phyloP scores from a whole-genome alignment of 352 stramenopile genomes.

The Plasmopara halstedii region DNA sequence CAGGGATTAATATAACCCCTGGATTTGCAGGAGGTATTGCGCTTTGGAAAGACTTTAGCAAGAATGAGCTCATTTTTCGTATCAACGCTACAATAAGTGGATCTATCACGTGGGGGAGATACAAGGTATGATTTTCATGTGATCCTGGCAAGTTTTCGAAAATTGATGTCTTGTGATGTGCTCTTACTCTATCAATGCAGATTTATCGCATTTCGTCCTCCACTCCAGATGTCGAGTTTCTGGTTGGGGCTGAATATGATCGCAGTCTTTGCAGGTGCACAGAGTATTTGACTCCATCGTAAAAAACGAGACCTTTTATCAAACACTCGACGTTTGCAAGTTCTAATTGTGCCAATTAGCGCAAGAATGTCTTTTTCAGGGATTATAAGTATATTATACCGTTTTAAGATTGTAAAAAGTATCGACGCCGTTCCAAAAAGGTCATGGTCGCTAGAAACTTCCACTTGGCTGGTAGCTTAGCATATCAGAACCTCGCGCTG shows the following conservation, averaged over 20 bases:
- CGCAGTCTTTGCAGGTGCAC: conserved; percentile 77
- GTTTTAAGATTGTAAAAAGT: no score
- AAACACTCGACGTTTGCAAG: not conserved
- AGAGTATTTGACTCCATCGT: conserved; percentile 58
- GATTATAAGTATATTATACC: not conserved
- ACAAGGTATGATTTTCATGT: conserved; percentile 81
- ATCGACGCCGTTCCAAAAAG: no score
- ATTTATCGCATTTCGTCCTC: conserved; percentile 78
- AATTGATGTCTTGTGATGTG: no score
- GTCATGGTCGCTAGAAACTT: conserved; percentile 36
- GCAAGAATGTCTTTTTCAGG: not conserved
- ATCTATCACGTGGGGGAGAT: conserved; percentile 70
- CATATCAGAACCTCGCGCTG: conserved; percentile 50
- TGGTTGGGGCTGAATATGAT: conserved; percentile 82
- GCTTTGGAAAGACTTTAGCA: conserved; percentile 65
- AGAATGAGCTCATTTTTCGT: conserved; percentile 67
- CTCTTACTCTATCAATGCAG: conserved; percentile 18
- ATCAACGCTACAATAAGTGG: conserved; percentile 76
- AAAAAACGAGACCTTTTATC: no score
- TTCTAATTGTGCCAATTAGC: not conserved
- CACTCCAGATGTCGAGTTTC: conserved; percentile 73
- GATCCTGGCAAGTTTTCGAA: no score
- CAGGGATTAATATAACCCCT: conserved; percentile 61
- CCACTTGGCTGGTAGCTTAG: conserved; percentile 48
- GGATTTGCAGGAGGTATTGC: conserved; percentile 52